These are phyloP conservation scores for Croton setiger DNA, from an alignment of 441 rosid genomes.

Conservation along the genomic window DNA sequence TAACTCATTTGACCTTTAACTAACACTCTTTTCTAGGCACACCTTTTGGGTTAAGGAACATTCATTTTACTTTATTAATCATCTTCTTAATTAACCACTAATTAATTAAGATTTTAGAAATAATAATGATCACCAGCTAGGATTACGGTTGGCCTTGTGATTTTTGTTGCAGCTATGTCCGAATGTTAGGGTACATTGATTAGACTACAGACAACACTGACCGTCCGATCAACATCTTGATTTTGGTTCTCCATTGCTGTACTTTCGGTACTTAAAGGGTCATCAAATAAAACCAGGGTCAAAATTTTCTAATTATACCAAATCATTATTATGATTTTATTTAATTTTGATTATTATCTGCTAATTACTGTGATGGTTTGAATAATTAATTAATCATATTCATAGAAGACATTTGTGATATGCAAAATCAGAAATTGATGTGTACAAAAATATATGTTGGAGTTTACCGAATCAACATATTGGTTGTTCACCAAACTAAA, in stretches of 20 bases:
- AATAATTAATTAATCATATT: too few species aligned
- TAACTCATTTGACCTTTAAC: conserved; percentile 1
- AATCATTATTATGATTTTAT: too few species aligned
- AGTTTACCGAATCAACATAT: too few species aligned
- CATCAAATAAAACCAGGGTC: not conserved
- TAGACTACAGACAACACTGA: conserved; percentile 14
- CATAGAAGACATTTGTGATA: too few species aligned
- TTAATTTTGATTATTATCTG: too few species aligned
- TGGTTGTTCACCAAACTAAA: too few species aligned
- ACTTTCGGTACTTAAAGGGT: conserved; percentile 11
- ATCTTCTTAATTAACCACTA: not conserved
- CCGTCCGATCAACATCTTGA: conserved; percentile 7
- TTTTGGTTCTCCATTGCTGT: not conserved
- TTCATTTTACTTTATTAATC: too few species aligned
- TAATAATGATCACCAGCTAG: not conserved
- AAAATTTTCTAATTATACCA: not conserved
- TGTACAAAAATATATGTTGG: too few species aligned
- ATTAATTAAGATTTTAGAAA: not conserved
- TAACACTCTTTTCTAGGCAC: conserved; percentile 26
- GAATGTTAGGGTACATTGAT: conserved; percentile 27
- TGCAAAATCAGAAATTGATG: too few species aligned
- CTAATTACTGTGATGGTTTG: too few species aligned
- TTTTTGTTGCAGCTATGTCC: conserved; percentile 22
- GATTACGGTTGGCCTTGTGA: conserved; percentile 22
- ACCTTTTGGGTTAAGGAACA: conserved; percentile 33